Base-by-base conservation (phyloP, 176 grass and related monocot genomes). In the Aegilops tauschii region DNA sequence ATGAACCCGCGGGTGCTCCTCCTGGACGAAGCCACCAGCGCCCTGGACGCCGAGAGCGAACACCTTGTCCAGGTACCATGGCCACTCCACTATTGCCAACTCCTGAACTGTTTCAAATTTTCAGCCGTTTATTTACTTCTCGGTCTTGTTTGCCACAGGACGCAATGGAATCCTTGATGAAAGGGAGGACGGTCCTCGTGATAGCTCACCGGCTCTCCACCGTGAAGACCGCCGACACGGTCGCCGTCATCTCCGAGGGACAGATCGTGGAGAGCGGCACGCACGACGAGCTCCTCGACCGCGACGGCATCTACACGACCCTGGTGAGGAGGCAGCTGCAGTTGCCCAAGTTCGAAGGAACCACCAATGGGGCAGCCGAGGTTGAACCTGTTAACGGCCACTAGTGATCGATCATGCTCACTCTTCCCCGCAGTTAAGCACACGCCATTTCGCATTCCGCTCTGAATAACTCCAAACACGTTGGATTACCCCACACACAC, bases 131-230 rank as follows among this genome's bases (percentile, higher is more conserved):
- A 49, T 49, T 49, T 49, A 5, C 45, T 49, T 54, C 50, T 54
- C 36, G 67, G 3, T 18, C 12, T 3, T 83, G 3, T 32, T 35
- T 81, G 29, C 14, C 56, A 36, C 93, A 99, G 97, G 97, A 99
- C 85, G 97, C 97, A 37, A 99, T 99, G 97, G 97, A 99, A 59
- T 99, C 97, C 27, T 81, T 96, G 76, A 99, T 99, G 94, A 91
- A 84, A 87, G 97, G 97, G 61, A 92, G 97, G 75, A 99, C 97
- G 12, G 97, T 99, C 64, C 97, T 99, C 76, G 97, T 96, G 73
- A 99, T 99, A 79, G 97, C 97, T 47, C 97, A 99, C 82, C 82
- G 97, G 68, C 94, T 99, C 20, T 99, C 94, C 31, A 99, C 97
- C 4, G 97, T 99, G 36, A 94, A 99, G 84, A 99, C 82, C 25